These are phyloP conservation scores for Chaetomidium leptoderma DNA, from an alignment of 495 filamentous ascomycete species.

Conservation along the genomic window DNA sequence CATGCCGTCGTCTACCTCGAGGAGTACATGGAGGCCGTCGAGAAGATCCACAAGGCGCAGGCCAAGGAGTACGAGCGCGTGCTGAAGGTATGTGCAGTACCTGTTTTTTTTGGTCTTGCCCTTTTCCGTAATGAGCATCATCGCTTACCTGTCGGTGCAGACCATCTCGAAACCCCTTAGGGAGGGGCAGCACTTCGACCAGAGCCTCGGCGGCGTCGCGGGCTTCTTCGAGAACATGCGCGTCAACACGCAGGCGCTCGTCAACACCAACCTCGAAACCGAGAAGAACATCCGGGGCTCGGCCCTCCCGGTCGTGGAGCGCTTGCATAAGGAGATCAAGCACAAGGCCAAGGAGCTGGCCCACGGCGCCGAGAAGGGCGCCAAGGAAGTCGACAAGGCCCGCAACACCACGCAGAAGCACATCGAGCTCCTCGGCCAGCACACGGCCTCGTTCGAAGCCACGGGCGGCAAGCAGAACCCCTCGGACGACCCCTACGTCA, in stretches of 20 bases:
- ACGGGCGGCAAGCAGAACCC: conserved; percentile 61
- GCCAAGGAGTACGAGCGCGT: conserved; percentile 95
- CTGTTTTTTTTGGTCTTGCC: neutral
- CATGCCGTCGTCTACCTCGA: conserved; percentile 88
- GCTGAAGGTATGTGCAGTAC: conserved; percentile 61
- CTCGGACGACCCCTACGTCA: conserved; percentile 78
- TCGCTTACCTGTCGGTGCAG: conserved; percentile 35
- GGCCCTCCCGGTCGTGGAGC: conserved; percentile 81
- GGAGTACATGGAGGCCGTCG: conserved; percentile 76
- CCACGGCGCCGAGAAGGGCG: conserved; percentile 75
- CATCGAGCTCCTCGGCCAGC: conserved; percentile 85
- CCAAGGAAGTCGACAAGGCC: conserved; percentile 88
- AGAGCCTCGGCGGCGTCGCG: conserved; percentile 75
- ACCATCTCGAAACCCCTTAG: conserved; percentile 79
- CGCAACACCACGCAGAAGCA: conserved; percentile 85
- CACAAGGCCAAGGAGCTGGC: conserved; percentile 84
- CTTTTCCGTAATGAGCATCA: neutral
- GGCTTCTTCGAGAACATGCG: conserved; percentile 91
- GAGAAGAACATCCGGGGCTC: conserved; percentile 79
- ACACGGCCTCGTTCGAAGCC: conserved; percentile 70
- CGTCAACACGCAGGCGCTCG: conserved; percentile 82
- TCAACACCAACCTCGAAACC: conserved; percentile 80
- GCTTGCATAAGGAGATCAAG: conserved; percentile 93
- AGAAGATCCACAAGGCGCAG: conserved; percentile 77
- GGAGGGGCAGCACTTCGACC: conserved; percentile 88